phyloP scores from a whole-genome alignment of 345 rosid genomes.

The Melastoma malabathricum region DNA sequence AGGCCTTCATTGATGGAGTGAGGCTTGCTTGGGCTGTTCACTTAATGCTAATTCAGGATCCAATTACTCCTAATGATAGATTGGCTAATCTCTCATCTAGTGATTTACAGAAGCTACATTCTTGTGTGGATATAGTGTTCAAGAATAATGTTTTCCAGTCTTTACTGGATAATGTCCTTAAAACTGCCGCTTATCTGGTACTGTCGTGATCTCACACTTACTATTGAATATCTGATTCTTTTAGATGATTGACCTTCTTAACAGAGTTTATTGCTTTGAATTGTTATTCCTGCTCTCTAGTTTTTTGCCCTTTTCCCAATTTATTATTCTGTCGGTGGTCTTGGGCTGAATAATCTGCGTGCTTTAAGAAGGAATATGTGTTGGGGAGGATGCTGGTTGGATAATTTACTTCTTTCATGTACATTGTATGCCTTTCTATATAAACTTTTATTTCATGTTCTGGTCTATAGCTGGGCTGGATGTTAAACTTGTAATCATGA shows the following conservation, averaged over 20 bases:
- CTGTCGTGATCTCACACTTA: background rate
- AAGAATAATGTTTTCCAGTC: constrained; percentile 69
- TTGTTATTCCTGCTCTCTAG: too few species aligned
- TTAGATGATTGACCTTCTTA: background rate
- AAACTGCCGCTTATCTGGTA: constrained; percentile 85
- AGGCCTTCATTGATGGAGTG: constrained; percentile 66
- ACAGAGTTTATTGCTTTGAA: too few species aligned
- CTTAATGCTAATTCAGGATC: constrained; percentile 69
- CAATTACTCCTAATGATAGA: constrained; percentile 39
- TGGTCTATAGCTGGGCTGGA: too few species aligned
- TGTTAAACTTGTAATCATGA: too few species aligned
- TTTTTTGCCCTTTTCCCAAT: too few species aligned
- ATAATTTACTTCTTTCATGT: too few species aligned
- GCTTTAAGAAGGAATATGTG: too few species aligned
- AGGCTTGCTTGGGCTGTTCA: constrained; percentile 91
- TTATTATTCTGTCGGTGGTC: too few species aligned
- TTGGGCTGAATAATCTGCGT: too few species aligned
- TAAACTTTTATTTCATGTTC: too few species aligned
- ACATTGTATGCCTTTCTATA: too few species aligned
- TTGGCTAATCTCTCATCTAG: constrained; percentile 35
- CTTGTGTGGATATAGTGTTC: constrained; percentile 68
- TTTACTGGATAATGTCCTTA: constrained; percentile 66
- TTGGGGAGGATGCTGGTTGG: too few species aligned
- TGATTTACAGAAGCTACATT: constrained; percentile 49
- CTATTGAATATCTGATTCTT: background rate